Conservation (phyloP, 2,329 filamentous ascomycete genomes). For the Neophaeococcomyces mojaviensis region DNA sequence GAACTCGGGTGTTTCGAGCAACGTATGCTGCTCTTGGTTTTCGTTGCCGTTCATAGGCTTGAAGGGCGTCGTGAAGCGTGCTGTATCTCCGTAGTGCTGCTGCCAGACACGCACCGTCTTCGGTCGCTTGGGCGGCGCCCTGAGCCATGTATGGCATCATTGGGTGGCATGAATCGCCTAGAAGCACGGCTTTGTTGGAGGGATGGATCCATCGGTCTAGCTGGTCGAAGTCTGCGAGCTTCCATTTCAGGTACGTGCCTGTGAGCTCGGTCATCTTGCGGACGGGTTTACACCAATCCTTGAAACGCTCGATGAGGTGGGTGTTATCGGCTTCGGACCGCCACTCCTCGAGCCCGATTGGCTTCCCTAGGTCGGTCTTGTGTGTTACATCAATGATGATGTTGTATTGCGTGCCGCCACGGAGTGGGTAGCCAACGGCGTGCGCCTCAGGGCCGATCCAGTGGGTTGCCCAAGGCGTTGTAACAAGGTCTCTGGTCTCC, state of each 20-base stretch:
- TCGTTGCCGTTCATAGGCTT: conserved; percentile 40
- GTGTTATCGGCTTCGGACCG: conserved; percentile 23
- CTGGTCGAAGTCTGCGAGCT: conserved; percentile 20
- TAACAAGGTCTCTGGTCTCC: conserved; percentile 23
- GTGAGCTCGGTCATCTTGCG: conserved; percentile 24
- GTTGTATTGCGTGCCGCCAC: conserved; percentile 27
- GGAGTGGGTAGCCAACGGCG: conserved; percentile 27
- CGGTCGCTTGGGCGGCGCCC: conserved; percentile 37
- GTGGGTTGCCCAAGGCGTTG: conserved; percentile 24
- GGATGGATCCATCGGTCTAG: conserved; percentile 27
- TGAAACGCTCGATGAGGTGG: conserved; percentile 24
- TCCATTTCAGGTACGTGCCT: conserved; percentile 22
- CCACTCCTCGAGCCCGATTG: conserved; percentile 24
- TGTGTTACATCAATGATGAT: conserved; percentile 27
- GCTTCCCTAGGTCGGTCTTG: conserved; percentile 15
- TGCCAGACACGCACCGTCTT: conserved; percentile 35
- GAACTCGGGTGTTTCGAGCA: conserved; percentile 25
- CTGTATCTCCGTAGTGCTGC: conserved; percentile 11
- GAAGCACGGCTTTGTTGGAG: conserved; percentile 27
- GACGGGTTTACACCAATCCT: conserved; percentile 26
- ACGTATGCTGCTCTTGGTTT: conserved; percentile 21
- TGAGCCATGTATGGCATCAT: conserved; percentile 41
- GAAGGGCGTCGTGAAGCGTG: conserved; percentile 10
- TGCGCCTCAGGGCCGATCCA: conserved; percentile 29
- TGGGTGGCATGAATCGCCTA: conserved; percentile 39